Base-by-base conservation (phyloP, 306 rosid species). In the Parietaria judaica region DNA sequence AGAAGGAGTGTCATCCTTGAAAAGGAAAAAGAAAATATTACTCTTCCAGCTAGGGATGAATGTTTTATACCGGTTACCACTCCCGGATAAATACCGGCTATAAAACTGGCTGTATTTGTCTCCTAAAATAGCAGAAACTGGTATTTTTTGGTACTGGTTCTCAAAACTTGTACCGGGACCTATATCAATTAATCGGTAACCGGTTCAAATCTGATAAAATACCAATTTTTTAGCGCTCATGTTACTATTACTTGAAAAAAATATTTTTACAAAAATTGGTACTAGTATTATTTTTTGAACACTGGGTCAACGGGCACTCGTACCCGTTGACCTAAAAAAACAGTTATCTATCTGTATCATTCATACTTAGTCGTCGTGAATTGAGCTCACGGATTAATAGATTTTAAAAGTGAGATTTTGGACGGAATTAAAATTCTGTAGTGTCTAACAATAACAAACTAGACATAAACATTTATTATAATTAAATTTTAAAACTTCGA, bases 1-100 rank as follows among this genome's bases (percentile, higher is more conserved):
- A 76, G 69, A 51, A 76, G 80, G 50, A 76, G 43, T 7, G 72
- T 70, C 76, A 76, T 61, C 66, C 80, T 76, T 54, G 13, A 66
- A 60, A 66, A 49, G 1, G 10, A 5, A 49, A n/a, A 1, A 49
- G 53, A 49, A 49, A 11, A 49, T n/a, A n/a, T 49, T 8, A 49
- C 14, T 49, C 53, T 10, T 49, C 3, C 2, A 55, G 60, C 8
- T 17, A 23, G n/a, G 3, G 11, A 12, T 23, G 5, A 34, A 12
- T 10, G 6, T 13, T 16, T 14, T 5, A 23, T 38, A 59, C 16
- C 36, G 13, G 13, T 2, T 8, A 56, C 9, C 9, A 8, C 9
- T 41, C 6, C 9, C 53, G 14, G 4, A 49, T 11, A 4, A 2
- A 46, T 1, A 46, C 50, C 8, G 50, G 50, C 13, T 46, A 13